Evolutionary conservation across 1,284 basidiomycete genomes (phyloP).

Genomic region (Leccinum pallidistipes): DNA sequence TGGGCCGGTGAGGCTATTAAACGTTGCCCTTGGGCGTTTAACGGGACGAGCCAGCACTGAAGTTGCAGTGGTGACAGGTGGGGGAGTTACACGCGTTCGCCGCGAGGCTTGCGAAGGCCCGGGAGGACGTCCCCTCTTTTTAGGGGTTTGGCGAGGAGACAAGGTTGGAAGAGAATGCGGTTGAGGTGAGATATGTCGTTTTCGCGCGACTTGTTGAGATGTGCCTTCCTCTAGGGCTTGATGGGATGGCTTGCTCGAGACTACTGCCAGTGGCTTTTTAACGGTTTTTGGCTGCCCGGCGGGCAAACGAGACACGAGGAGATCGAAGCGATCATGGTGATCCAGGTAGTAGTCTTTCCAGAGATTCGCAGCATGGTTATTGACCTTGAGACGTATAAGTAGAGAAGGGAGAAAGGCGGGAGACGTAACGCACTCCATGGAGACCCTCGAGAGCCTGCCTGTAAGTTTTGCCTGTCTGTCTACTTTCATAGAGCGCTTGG

Average conservation of each 20-base stretch:
- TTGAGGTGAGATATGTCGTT: slow-evolving; percentile 25
- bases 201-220: slow-evolving; percentile 30
- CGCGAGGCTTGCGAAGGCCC: slow-evolving; percentile 19
- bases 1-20: slow-evolving; percentile 57
- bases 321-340: slow-evolving; percentile 56
- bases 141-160: slow-evolving; percentile 8
- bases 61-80: slow-evolving; percentile 10
- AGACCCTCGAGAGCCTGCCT: slow-evolving; percentile 43
- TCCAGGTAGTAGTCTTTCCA: slow-evolving; percentile 79
- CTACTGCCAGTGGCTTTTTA: slow-evolving; percentile 46
- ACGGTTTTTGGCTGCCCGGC: slow-evolving; percentile 38
- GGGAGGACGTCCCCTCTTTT: slow-evolving; percentile 15
- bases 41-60: slow-evolving; percentile 28
- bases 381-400: slow-evolving; percentile 37
- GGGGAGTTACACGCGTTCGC: slow-evolving; percentile 22
- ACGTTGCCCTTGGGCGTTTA: slow-evolving; percentile 41
- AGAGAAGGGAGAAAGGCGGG: not conserved
- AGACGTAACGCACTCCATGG: slow-evolving; percentile 38
- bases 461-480: slow-evolving; percentile 38
- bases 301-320: slow-evolving; percentile 39
- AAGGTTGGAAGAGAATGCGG: slow-evolving; percentile 1
- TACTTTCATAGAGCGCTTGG: slow-evolving; percentile 40
- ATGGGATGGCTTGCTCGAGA: slow-evolving; percentile 27
- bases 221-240: slow-evolving; percentile 12
- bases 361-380: slow-evolving; percentile 45